Conservation (phyloP, 108 stramenopile species). For the Cyclotella distinguenda region DNA sequence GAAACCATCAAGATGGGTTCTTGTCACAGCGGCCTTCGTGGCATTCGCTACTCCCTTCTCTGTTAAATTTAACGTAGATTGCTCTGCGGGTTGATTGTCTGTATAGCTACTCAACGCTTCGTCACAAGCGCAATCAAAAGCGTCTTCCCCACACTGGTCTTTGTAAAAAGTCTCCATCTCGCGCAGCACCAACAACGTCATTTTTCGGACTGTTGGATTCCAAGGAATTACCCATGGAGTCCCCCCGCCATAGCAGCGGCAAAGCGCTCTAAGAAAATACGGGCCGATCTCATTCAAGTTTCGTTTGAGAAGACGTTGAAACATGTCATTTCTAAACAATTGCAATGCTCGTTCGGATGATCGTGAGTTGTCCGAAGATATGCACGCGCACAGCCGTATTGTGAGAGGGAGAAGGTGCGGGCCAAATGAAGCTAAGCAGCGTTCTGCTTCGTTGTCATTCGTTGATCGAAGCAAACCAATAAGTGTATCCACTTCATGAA, state of each 20-base stretch:
- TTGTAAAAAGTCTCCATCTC: slow-evolving; percentile 44
- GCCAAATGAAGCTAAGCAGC: slow-evolving; percentile 22
- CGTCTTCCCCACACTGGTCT: not conserved
- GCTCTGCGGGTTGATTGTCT: not conserved
- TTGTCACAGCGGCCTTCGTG: slow-evolving; percentile 22
- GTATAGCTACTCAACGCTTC: slow-evolving; percentile 18
- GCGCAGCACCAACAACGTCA: slow-evolving; percentile 66
- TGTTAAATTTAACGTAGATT: not conserved
- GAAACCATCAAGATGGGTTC: slow-evolving; percentile 16
- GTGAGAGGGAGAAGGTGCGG: slow-evolving; percentile 32
- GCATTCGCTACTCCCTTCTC: not conserved
- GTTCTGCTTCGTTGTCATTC: slow-evolving; percentile 16
- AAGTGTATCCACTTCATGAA: slow-evolving; percentile 83
- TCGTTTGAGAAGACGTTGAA: slow-evolving; percentile 40
- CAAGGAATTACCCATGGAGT: slow-evolving; percentile 55
- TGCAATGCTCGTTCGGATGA: slow-evolving; percentile 72
- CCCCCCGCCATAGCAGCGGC: slow-evolving; percentile 37
- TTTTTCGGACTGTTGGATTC: slow-evolving; percentile 88
- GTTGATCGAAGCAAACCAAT: slow-evolving; percentile 44
- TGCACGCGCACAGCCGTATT: slow-evolving; percentile 55
- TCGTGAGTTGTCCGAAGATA: slow-evolving; percentile 80
- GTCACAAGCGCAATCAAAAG: slow-evolving; percentile 34
- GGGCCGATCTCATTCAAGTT: slow-evolving; percentile 40
- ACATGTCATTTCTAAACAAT: slow-evolving; percentile 62
- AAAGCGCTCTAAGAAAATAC: slow-evolving; percentile 60